phyloP scores from a whole-genome alignment of 2,329 filamentous ascomycete genomes.

The Alternaria ventricosa region DNA sequence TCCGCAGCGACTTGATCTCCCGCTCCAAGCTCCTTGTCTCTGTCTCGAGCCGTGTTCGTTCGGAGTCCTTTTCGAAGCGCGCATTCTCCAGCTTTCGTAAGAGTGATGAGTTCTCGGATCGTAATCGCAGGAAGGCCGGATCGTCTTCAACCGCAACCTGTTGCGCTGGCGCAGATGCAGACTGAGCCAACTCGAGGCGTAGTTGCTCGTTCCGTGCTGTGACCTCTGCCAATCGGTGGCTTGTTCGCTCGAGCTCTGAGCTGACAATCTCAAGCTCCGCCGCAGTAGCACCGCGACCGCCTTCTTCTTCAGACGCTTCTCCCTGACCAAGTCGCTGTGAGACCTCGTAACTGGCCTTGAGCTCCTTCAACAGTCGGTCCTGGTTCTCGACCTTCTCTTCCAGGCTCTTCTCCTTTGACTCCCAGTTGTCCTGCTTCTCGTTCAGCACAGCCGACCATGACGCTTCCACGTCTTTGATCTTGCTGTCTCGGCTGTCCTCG shows the following conservation, averaged over 20 bases:
- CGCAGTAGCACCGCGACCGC: slow-evolving; percentile 71
- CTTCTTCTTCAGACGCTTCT: slow-evolving; percentile 66
- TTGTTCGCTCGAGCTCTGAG: slow-evolving; percentile 89
- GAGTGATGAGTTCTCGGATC: slow-evolving; percentile 91
- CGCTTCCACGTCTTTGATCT: slow-evolving; percentile 86
- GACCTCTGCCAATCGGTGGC: slow-evolving; percentile 83
- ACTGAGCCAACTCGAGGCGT: slow-evolving; percentile 86
- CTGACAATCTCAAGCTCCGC: slow-evolving; percentile 94
- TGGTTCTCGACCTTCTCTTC: slow-evolving; percentile 96
- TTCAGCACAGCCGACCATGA: slow-evolving; percentile 89
- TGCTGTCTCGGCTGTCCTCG: slow-evolving; percentile 77
- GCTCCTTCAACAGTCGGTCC: slow-evolving; percentile 87
- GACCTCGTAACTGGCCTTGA: slow-evolving; percentile 97
- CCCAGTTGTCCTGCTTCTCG: slow-evolving; percentile 97
- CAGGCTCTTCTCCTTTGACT: slow-evolving; percentile 85
- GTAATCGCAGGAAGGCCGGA: slow-evolving; percentile 82
- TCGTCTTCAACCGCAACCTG: slow-evolving; percentile 80
- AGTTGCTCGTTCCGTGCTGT: slow-evolving; percentile 95
- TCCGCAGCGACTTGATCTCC: slow-evolving; percentile 74
- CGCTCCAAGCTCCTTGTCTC: slow-evolving; percentile 81
- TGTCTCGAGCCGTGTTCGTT: slow-evolving; percentile 76
- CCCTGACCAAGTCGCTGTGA: slow-evolving; percentile 84
- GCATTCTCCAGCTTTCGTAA: slow-evolving; percentile 85
- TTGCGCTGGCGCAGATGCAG: slow-evolving; percentile 72
- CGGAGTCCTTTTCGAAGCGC: slow-evolving; percentile 81